Percentiles rank a stretch among this genome's conserved stretches.
These are phyloP conservation scores for Salix viminalis DNA, from an alignment of 345 rosid species.

Conservation along the genomic window DNA sequence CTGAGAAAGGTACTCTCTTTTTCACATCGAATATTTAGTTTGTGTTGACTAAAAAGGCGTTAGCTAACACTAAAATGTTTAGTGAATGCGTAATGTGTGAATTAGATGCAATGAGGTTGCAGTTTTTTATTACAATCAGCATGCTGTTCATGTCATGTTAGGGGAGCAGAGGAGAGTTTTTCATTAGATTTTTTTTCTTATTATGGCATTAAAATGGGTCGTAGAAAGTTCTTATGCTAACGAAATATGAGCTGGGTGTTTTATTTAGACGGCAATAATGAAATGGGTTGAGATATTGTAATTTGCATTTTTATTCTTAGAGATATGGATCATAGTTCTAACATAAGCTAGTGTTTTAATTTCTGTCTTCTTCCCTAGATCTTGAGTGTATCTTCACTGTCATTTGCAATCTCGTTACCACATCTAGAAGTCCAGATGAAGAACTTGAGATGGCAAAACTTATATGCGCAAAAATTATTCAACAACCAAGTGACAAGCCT, in stretches of 20 bases:
- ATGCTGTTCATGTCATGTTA: not conserved
- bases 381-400: slow-evolving; percentile 93
- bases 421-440: slow-evolving; percentile 53
- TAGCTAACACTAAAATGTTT: not conserved
- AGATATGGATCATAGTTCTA: not conserved
- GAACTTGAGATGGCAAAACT: slow-evolving; percentile 72
- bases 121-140: not conserved
- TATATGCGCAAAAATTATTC: slow-evolving; percentile 66
- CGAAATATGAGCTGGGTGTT: not conserved
- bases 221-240: not conserved
- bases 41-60: no score
- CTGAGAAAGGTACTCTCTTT: slow-evolving; percentile 69
- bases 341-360: not conserved
- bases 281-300: not conserved
- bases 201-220: no score
- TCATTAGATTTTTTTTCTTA: not conserved
- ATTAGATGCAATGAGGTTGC: not conserved
- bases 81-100: not conserved
- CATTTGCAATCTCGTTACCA: slow-evolving; percentile 80
- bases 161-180: not conserved
- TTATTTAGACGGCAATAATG: not conserved
- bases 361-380: slow-evolving; percentile 44
- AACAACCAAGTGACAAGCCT: slow-evolving; percentile 83
- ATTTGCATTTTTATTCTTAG: not conserved
- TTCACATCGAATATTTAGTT: not conserved